Evolutionary conservation across 805 yeast species (phyloP).

Genomic region (Suhomyces sp.): DNA sequence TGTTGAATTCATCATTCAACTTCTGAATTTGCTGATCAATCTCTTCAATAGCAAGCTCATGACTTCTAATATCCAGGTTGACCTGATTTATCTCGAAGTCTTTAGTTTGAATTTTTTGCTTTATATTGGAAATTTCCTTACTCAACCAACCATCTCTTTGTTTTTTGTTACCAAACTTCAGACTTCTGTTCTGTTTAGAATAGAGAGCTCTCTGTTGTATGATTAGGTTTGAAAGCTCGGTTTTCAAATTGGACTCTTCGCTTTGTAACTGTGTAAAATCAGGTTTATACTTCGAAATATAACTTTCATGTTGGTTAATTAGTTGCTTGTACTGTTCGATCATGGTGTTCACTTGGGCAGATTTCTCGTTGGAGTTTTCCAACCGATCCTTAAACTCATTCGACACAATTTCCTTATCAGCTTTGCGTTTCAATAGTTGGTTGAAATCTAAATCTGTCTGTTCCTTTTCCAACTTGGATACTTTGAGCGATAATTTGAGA

Average conservation of each 20-base stretch:
- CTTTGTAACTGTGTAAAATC: slow-evolving; percentile 34
- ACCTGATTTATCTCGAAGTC: slow-evolving; percentile 22
- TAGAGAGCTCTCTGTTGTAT: slow-evolving; percentile 58
- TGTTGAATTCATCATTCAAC: slow-evolving; percentile 24
- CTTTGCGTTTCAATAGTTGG: slow-evolving; percentile 47
- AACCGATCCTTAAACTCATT: slow-evolving; percentile 41
- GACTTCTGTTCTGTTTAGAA: slow-evolving; percentile 67
- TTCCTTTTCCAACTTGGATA: slow-evolving; percentile 54
- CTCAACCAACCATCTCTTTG: slow-evolving; percentile 71
- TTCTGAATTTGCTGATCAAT: slow-evolving; percentile 8
- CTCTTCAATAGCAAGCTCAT: slow-evolving; percentile 13
- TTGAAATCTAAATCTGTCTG: slow-evolving; percentile 50
- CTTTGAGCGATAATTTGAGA: slow-evolving; percentile 47
- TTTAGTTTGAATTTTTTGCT: slow-evolving; percentile 26
- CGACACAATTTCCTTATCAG: slow-evolving; percentile 48
- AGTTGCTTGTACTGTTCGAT: slow-evolving; percentile 20
- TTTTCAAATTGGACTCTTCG: slow-evolving; percentile 41
- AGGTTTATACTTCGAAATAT: slow-evolving; percentile 40
- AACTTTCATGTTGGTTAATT: slow-evolving; percentile 36
- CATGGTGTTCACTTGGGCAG: slow-evolving; percentile 18
- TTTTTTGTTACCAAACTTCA: slow-evolving; percentile 50
- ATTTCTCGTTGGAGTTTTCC: slow-evolving; percentile 27
- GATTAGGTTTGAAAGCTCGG: slow-evolving; percentile 38
- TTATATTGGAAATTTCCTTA: slow-evolving; percentile 43
- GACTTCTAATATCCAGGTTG: slow-evolving; percentile 14